Conservation (phyloP, 768 basidiomycete genomes). For the Mrakia hoshinonis region DNA sequence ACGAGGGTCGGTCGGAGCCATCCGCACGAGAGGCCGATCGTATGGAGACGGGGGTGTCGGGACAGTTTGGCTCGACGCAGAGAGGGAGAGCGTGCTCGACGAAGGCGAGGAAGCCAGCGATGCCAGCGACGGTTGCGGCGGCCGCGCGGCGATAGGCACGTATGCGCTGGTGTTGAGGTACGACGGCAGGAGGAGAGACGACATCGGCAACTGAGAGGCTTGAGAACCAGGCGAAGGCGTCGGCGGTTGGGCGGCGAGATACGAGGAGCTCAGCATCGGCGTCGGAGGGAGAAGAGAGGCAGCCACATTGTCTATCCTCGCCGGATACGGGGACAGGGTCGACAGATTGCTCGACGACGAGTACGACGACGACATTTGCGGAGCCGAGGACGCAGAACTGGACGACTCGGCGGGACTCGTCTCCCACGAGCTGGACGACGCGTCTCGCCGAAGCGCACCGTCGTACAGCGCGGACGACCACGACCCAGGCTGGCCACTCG, state of each 20-base stretch:
- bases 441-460: no score
- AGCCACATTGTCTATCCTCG: not conserved
- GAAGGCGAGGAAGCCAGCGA: not conserved
- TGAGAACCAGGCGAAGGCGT: not conserved
- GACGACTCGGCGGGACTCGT: no score
- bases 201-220: not conserved
- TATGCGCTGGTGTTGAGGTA: not conserved
- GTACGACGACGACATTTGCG: no score
- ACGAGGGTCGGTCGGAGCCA: not conserved
- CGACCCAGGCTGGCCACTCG: no score
- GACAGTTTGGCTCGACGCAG: not conserved
- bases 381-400: no score
- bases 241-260: not conserved
- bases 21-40: not conserved
- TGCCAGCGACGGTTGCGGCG: not conserved
- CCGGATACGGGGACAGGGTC: no score
- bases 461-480: no score
- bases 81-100: not conserved
- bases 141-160: not conserved
- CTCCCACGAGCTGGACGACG: no score
- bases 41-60: not conserved
- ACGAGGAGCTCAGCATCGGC: not conserved
- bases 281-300: not conserved
- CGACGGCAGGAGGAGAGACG: not conserved
- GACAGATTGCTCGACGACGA: no score